Conservation (phyloP, 768 basidiomycete genomes). For the Leccinum barrowsii region DNA sequence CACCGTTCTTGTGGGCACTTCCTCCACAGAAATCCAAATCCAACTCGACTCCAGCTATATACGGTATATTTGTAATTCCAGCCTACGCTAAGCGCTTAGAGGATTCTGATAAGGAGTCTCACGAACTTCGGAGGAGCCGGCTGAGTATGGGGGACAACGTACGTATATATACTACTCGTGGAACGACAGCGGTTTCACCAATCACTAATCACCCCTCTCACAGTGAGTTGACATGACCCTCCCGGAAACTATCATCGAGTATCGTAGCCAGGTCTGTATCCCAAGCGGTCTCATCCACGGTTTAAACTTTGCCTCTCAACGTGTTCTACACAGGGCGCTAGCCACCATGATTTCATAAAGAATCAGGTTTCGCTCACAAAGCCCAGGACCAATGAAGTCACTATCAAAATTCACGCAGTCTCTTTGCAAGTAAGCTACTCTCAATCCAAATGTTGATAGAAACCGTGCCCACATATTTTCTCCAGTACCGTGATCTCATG, state of each 20-base stretch:
- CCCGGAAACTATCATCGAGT: constrained; percentile 14
- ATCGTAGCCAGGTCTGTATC: constrained; percentile 12
- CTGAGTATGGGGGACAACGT: too few species aligned
- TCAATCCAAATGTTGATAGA: neutral
- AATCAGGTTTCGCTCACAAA: constrained; percentile 21
- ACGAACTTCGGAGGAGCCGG: too few species aligned
- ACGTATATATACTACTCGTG: too few species aligned
- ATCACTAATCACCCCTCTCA: too few species aligned
- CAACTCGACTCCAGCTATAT: too few species aligned
- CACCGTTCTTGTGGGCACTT: too few species aligned
- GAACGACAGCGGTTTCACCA: neutral
- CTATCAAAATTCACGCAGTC: constrained; percentile 54
- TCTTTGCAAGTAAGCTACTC: constrained; percentile 43
- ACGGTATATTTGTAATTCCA: too few species aligned
- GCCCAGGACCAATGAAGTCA: constrained; percentile 46
- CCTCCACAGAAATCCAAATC: too few species aligned
- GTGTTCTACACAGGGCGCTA: constrained; percentile 17
- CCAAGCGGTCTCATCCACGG: neutral
- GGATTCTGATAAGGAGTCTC: too few species aligned
- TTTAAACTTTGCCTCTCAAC: neutral
- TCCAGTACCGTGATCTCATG: constrained; percentile 48
- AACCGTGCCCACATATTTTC: neutral
- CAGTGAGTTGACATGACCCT: constrained; percentile 6
- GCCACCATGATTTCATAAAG: constrained; percentile 26
- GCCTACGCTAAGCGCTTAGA: too few species aligned